Evolutionary conservation across 495 filamentous ascomycete species (phyloP).

Genomic region (Penicillium ucsense): DNA sequence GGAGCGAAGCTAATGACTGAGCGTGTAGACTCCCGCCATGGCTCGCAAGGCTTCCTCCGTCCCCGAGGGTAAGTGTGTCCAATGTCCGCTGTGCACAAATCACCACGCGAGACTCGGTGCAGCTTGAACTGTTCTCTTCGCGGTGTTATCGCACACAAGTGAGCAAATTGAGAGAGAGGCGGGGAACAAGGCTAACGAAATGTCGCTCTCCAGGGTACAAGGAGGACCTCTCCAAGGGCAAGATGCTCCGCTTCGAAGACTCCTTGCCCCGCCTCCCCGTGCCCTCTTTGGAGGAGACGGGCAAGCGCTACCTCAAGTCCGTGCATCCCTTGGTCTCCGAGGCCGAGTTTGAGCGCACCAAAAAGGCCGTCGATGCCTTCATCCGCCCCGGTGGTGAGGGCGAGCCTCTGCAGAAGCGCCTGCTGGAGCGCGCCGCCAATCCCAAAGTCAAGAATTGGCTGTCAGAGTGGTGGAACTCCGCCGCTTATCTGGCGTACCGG

Average conservation of each 20-base stretch:
- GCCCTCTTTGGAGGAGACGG: slow-evolving; percentile 88
- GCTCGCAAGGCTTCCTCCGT: slow-evolving; percentile 39
- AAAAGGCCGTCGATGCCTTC: slow-evolving; percentile 75
- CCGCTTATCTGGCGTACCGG: slow-evolving; percentile 83
- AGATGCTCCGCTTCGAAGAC: slow-evolving; percentile 93
- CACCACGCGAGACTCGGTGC: too few species aligned
- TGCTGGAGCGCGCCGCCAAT: slow-evolving; percentile 72
- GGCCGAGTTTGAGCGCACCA: slow-evolving; percentile 64
- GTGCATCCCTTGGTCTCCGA: slow-evolving; percentile 71
- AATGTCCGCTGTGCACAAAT: slow-evolving; percentile 5
- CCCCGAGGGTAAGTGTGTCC: slow-evolving; percentile 36
- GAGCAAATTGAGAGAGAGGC: too few species aligned
- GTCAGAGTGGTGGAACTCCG: slow-evolving; percentile 94
- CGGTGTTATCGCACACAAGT: too few species aligned
- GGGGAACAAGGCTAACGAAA: too few species aligned
- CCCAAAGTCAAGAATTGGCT: slow-evolving; percentile 90
- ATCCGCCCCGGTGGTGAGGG: slow-evolving; percentile 72
- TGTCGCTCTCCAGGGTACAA: slow-evolving; percentile 56
- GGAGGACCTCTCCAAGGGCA: slow-evolving; percentile 83
- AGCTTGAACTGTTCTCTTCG: too few species aligned
- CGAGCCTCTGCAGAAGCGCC: slow-evolving; percentile 76
- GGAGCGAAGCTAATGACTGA: not conserved
- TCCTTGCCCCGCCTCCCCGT: slow-evolving; percentile 87
- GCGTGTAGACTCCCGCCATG: slow-evolving; percentile 30
- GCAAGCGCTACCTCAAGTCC: slow-evolving; percentile 83